Evolutionary conservation across 352 stramenopile species (phyloP).

Genomic region (Phytophthora meadii): DNA sequence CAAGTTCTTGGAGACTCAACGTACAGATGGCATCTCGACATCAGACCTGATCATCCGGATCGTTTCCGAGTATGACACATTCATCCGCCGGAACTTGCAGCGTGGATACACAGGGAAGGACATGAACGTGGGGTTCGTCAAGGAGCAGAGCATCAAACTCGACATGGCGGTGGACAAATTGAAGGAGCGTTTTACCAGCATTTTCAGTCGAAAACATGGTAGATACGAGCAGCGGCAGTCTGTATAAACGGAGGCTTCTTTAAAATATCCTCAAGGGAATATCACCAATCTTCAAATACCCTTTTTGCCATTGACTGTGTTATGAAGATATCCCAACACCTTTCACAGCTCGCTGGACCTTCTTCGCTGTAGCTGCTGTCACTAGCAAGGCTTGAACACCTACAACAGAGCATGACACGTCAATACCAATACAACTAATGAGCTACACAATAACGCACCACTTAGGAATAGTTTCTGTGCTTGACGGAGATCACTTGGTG

Average conservation of each 20-base stretch:
- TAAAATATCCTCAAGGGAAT: not conserved
- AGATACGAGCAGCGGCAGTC: slow-evolving; percentile 27
- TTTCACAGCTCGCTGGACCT: slow-evolving; percentile 37
- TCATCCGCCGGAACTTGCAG: slow-evolving; percentile 90
- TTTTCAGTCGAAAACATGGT: slow-evolving; percentile 27
- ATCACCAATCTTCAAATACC: slow-evolving; percentile 1
- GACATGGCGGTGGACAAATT: slow-evolving; percentile 87
- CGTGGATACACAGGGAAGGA: slow-evolving; percentile 91
- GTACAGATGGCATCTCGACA: slow-evolving; percentile 89
- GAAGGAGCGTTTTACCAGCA: slow-evolving; percentile 24
- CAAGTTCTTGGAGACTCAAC: slow-evolving; percentile 87
- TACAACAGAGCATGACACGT: slow-evolving; percentile 9
- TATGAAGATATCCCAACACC: slow-evolving; percentile 4
- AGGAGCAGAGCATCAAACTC: slow-evolving; percentile 86
- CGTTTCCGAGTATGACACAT: slow-evolving; percentile 93
- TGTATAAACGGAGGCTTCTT: slow-evolving; percentile 12
- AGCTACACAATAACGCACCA: slow-evolving; percentile 38
- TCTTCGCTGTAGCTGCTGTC: slow-evolving; percentile 34
- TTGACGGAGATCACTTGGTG: slow-evolving; percentile 64
- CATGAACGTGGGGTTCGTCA: slow-evolving; percentile 90
- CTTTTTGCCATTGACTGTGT: not conserved
- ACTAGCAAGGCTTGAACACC: slow-evolving; percentile 49
- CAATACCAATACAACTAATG: not conserved
- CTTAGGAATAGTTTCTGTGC: slow-evolving; percentile 67
- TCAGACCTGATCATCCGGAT: slow-evolving; percentile 92